phyloP scores from a whole-genome alignment of 345 rosid genomes.

The Raphanus sativus region DNA sequence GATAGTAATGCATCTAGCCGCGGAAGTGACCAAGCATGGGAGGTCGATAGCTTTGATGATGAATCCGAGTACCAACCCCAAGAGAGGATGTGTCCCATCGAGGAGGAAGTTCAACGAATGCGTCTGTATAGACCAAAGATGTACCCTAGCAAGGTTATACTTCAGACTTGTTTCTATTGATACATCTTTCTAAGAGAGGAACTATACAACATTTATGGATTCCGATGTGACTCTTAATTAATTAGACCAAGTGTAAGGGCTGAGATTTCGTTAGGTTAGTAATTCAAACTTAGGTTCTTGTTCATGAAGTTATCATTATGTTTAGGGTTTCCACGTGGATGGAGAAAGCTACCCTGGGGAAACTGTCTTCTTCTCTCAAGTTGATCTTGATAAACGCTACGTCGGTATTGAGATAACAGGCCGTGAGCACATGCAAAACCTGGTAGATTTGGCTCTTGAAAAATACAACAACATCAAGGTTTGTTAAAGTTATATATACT shows the following conservation, averaged over 20 bases:
- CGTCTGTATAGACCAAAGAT: not conserved
- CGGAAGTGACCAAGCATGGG: not conserved
- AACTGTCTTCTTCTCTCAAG: not conserved
- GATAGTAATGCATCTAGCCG: not conserved
- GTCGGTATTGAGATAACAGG: not conserved
- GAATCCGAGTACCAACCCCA: not conserved
- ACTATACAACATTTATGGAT: not conserved
- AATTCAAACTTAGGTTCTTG: too few species aligned
- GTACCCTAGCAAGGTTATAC: not conserved
- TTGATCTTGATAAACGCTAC: not conserved
- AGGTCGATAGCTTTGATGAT: not conserved
- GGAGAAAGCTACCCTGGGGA: not conserved
- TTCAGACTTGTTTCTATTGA: not conserved
- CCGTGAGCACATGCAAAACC: not conserved
- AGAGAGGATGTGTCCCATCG: not conserved
- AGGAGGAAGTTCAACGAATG: not conserved
- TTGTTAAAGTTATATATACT: not conserved
- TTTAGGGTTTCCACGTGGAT: not conserved
- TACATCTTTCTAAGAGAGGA: not conserved
- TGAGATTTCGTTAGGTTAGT: too few species aligned
- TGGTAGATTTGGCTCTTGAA: conserved; percentile 1
- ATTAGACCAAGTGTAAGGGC: too few species aligned
- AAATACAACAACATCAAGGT: conserved; percentile 14
- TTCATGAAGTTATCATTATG: not conserved
- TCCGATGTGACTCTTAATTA: not conserved